Base-by-base conservation (phyloP, 2,329 filamentous ascomycete genomes). In the Pleurostoma richardsiae region DNA sequence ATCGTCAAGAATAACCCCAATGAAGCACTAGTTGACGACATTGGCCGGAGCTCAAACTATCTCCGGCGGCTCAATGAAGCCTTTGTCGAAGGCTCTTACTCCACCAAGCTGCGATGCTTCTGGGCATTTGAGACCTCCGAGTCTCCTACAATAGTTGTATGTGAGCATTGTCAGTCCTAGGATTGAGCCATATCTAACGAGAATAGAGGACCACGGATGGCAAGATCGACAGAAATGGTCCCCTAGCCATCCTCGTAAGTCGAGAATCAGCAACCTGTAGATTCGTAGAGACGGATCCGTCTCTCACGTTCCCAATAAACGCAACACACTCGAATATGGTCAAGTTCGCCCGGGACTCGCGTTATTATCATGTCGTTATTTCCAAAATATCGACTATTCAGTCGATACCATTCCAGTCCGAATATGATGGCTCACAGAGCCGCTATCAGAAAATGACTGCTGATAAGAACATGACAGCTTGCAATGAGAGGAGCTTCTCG, bases 121-220 rank as follows among this genome's bases (percentile, higher is more conserved):
- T 60, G 55, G 54, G 53, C 49, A 1, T 60, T 57, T 41, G 57
- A 60, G 33, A 59, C 56, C 1, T 48, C 49, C 38, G 46, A 43
- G 11, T 54, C 57, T 3, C 54, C 51, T 4, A 59, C 52, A 6
- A 43, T 54, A 1, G 39, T 28, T 19, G 56, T 56, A 40, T 48
- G 55, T 38, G 19, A 19, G 19, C 19, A 19, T 19, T 19, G 19
- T 19, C 19, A 19, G 19, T 29, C n/a, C 36, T 41, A 28, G 10
- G 41, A 38, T 6, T n/a, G 4, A 42, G 6, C 30, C 11, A 30
- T 28, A 48, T 27, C 29, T 8, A n/a, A 4, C n/a, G 8, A 10
- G 7, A 28, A 29, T 2, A 55, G 55, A 43, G 19, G 41, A 28
- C 26, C 2, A 3, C 26, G 5, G 48, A 54, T 27, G 54, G 52